Conservation (phyloP, 2,329 filamentous ascomycete species). For the Didymella glomerata region DNA sequence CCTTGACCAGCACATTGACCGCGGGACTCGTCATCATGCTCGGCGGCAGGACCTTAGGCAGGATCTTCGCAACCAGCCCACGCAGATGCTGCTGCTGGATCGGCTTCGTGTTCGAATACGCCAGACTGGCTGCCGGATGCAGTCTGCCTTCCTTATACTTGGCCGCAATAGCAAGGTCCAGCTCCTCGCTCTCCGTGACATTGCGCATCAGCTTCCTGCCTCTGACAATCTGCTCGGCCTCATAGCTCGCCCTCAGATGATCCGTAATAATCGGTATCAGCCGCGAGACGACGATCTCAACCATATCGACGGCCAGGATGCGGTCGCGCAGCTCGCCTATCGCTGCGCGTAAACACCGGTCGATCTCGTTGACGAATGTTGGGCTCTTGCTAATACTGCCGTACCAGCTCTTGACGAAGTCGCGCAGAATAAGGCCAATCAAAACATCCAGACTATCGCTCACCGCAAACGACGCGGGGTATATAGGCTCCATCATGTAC, state of each 20-base stretch:
- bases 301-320: constrained; percentile 78
- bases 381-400: constrained; percentile 81
- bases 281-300: constrained; percentile 81
- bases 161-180: constrained; percentile 92
- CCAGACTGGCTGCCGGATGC: constrained; percentile 83
- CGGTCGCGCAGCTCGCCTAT: constrained; percentile 75
- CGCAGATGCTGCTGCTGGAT: constrained; percentile 90
- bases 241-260: constrained; percentile 89
- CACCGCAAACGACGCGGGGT: constrained; percentile 77
- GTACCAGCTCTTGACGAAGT: constrained; percentile 93
- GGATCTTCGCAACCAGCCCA: constrained; percentile 72
- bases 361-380: constrained; percentile 85
- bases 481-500: constrained; percentile 74
- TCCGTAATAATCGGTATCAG: constrained; percentile 87
- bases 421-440: constrained; percentile 77
- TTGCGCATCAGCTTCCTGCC: constrained; percentile 87
- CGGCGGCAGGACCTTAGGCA: constrained; percentile 78
- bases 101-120: constrained; percentile 82
- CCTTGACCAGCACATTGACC: constrained; percentile 81
- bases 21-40: constrained; percentile 79
- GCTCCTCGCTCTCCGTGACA: constrained; percentile 94
- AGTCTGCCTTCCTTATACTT: constrained; percentile 90
- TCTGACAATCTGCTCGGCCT: constrained; percentile 85
- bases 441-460: constrained; percentile 82
- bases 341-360: constrained; percentile 77